Conservation (phyloP, 2,329 filamentous ascomycete species). For the Aspergillaceae sp. region DNA sequence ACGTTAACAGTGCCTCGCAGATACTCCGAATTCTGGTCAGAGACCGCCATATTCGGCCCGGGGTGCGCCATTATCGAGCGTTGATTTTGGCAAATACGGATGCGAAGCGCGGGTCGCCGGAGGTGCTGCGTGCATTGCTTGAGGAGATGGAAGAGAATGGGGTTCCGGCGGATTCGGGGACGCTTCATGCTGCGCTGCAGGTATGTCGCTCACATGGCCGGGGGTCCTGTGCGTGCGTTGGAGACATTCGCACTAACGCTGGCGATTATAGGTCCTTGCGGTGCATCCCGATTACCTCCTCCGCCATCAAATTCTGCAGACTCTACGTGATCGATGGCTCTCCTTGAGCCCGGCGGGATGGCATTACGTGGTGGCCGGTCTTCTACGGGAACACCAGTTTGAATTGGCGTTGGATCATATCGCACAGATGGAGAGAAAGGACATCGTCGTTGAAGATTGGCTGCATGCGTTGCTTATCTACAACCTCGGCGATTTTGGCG, state of each 20-base stretch:
- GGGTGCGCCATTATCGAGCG: slow-evolving; percentile 54
- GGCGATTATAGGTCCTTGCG: slow-evolving; percentile 50
- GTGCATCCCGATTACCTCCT: slow-evolving; percentile 80
- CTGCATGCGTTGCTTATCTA: slow-evolving; percentile 70
- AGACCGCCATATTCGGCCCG: slow-evolving; percentile 28
- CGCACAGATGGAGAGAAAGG: slow-evolving; percentile 54
- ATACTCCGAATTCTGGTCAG: slow-evolving; percentile 32
- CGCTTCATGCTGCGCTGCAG: slow-evolving; percentile 65
- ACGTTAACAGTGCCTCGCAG: slow-evolving; percentile 19
- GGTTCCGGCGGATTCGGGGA: slow-evolving; percentile 55
- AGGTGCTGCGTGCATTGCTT: slow-evolving; percentile 55
- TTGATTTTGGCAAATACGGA: slow-evolving; percentile 65
- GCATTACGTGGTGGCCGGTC: slow-evolving; percentile 60
- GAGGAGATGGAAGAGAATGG: slow-evolving; percentile 59
- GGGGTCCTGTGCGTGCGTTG: not conserved
- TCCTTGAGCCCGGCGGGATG: slow-evolving; percentile 52
- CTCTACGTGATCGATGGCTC: slow-evolving; percentile 60
- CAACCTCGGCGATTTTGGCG: slow-evolving; percentile 60
- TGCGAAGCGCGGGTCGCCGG: slow-evolving; percentile 55
- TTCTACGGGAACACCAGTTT: slow-evolving; percentile 72
- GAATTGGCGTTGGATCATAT: slow-evolving; percentile 69
- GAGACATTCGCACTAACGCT: not conserved
- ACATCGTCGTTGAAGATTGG: slow-evolving; percentile 56
- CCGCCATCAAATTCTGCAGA: slow-evolving; percentile 60
- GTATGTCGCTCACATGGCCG: slow-evolving; percentile 31